Evolutionary conservation across 805 yeast genomes (phyloP).

Genomic region (Sporopachydermia quercuum): DNA sequence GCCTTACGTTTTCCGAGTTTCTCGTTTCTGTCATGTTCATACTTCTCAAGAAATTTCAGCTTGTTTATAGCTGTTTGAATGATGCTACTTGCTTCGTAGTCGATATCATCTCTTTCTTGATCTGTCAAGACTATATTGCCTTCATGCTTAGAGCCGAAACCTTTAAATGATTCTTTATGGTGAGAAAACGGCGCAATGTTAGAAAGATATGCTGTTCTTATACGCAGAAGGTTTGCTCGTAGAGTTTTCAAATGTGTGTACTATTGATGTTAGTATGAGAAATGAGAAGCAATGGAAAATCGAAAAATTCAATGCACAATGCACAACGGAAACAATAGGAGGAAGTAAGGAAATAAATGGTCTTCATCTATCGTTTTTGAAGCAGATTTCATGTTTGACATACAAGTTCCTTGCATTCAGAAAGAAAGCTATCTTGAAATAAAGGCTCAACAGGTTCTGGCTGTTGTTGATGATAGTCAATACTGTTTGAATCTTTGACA

Average conservation of each 20-base stretch:
- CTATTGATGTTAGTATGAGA: no score
- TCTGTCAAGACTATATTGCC: neutral
- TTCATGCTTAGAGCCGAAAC: neutral
- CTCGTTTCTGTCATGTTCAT: neutral
- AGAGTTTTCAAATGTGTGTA: neutral
- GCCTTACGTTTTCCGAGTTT: neutral
- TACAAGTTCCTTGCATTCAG: no score
- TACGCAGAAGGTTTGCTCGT: neutral
- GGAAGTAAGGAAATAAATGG: neutral
- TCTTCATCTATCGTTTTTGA: no score
- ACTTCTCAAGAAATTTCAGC: neutral
- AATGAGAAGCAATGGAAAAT: no score
- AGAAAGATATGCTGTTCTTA: neutral
- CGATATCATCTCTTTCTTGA: neutral
- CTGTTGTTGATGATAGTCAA: no score
- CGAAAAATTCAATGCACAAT: no score
- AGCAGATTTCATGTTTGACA: no score
- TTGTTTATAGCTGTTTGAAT: neutral
- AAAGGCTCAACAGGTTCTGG: no score
- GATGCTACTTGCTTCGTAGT: neutral
- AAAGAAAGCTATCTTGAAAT: no score
- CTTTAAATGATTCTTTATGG: neutral
- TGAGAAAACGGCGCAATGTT: neutral
- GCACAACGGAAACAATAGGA: neutral
- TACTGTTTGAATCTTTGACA: no score